Base-by-base conservation (phyloP, 106 monocot genomes). In the Dendrobium nobile region DNA sequence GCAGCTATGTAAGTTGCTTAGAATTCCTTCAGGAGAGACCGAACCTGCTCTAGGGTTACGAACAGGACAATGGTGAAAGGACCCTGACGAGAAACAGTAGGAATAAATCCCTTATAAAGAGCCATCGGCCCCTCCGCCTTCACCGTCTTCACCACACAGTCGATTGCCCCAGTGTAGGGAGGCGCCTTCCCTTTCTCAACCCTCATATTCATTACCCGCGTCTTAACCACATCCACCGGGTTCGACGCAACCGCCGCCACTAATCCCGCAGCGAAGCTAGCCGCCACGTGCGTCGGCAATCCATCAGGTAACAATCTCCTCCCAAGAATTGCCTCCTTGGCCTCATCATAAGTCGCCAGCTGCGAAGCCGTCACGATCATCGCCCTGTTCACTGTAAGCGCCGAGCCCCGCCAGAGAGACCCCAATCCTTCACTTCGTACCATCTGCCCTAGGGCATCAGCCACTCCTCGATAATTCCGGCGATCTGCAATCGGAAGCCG, bases 41-140 rank as follows among this genome's bases (percentile, higher is more conserved):
- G 81, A 26, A 93, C 87, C 89, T 91, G 91, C 87, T 93, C 93
- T 59, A 93, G 89, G 20, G 93, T 91, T 59, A 93, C 91, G 80
- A 94, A 94, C 51, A 94, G 89, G 41, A 94, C 89, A 26, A 94
- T 81, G 2, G 94, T 94, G 81, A 88, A 94, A 7, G 94, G 91
- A 15, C 94, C 91, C 85, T 94, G 94, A 19, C 94, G 79, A 11
- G 83, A 86, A 11, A 91, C 89, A 9, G 94, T 94, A 4, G 94
- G 89, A 56, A 92, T 58, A 80, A 95, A 95, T 2, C 94, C 94
- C 79, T 90, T 92, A 79, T 92, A 91, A 10, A 89, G 82, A 42
- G 89, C 83, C 86, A 86, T 89, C 40, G 61, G 47, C 8, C 89
- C 86, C 79, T 89, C 89, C 9, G 84, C 54, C 74, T 81, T 73